phyloP scores from a whole-genome alignment of 2,329 filamentous ascomycete genomes.

The Phialophora expanda region DNA sequence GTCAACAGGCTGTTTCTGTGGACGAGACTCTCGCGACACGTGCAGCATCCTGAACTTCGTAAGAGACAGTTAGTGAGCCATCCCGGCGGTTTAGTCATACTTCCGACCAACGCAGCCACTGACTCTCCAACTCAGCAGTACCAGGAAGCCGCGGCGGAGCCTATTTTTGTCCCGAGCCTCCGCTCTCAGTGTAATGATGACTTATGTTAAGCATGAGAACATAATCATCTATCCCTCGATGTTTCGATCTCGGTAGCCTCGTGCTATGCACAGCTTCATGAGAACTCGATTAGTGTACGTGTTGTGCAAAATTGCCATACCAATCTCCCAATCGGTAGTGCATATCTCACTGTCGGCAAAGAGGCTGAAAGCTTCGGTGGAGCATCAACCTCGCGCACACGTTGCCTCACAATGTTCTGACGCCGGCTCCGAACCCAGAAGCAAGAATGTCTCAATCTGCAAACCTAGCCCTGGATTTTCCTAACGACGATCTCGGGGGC shows the following conservation, averaged over 20 bases:
- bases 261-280: not conserved
- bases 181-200: not conserved
- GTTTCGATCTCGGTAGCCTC: not conserved
- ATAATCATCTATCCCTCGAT: not conserved
- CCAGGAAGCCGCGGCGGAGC: not conserved
- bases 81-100: not conserved
- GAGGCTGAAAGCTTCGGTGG: too few species aligned
- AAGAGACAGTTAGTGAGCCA: not conserved
- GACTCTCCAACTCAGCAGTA: not conserved
- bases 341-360: too few species aligned
- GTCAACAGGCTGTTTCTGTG: not conserved
- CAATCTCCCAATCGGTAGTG: too few species aligned
- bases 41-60: not conserved
- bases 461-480: not conserved
- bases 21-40: not conserved
- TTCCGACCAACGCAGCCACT: not conserved
- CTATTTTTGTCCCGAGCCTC: not conserved
- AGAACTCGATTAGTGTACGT: not conserved
- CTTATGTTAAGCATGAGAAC: not conserved
- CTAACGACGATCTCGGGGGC: not conserved
- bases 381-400: too few species aligned
- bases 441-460: not conserved
- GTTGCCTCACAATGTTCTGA: too few species aligned
- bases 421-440: too few species aligned
- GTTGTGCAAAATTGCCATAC: not conserved